A percentile compares a stretch with the other conserved stretches of the same genome.
These are phyloP conservation scores for Holtermanniella nyarrowii DNA, from an alignment of 768 basidiomycete genomes.

Conservation along the genomic window DNA sequence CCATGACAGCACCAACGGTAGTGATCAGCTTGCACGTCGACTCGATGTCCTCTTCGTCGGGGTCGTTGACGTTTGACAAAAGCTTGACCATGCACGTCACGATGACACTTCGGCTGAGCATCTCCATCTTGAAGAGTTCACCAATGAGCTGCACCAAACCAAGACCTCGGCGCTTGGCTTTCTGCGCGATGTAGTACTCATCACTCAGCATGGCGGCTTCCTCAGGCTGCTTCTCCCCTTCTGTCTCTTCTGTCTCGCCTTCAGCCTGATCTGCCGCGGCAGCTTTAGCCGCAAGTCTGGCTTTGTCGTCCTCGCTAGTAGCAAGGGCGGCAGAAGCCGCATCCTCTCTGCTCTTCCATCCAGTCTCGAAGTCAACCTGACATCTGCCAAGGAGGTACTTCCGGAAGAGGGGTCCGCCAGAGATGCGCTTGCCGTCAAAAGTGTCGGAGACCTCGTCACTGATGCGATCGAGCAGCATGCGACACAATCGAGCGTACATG, in stretches of 20 bases:
- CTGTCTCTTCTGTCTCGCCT: slow-evolving; percentile 46
- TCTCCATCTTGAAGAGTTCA: slow-evolving; percentile 96
- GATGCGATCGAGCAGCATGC: slow-evolving; percentile 92
- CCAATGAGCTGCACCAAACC: slow-evolving; percentile 97
- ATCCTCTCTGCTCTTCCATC: slow-evolving; percentile 81
- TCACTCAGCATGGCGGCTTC: slow-evolving; percentile 73
- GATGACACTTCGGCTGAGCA: slow-evolving; percentile 97
- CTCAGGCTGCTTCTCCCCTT: slow-evolving; percentile 49
- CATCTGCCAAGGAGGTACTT: slow-evolving; percentile 94
- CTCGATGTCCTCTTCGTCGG: slow-evolving; percentile 97
- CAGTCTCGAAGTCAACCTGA: slow-evolving; percentile 94
- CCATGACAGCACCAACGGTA: slow-evolving; percentile 75
- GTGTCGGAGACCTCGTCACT: slow-evolving; percentile 80
- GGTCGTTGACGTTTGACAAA: slow-evolving; percentile 81
- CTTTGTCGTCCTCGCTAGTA: slow-evolving; percentile 77
- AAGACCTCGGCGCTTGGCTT: slow-evolving; percentile 92
- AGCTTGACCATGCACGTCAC: slow-evolving; percentile 96
- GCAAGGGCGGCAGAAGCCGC: slow-evolving; percentile 74
- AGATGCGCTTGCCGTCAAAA: slow-evolving; percentile 77
- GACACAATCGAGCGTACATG: slow-evolving; percentile 92
- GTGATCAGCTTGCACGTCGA: slow-evolving; percentile 83
- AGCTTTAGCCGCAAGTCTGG: slow-evolving; percentile 45
- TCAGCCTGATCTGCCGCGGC: slow-evolving; percentile 47
- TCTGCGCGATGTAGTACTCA: slow-evolving; percentile 91
- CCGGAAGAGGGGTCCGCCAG: slow-evolving; percentile 88